Evolutionary conservation across 2,329 filamentous ascomycete species (phyloP).

Genomic region (Colletotrichum aenigma): DNA sequence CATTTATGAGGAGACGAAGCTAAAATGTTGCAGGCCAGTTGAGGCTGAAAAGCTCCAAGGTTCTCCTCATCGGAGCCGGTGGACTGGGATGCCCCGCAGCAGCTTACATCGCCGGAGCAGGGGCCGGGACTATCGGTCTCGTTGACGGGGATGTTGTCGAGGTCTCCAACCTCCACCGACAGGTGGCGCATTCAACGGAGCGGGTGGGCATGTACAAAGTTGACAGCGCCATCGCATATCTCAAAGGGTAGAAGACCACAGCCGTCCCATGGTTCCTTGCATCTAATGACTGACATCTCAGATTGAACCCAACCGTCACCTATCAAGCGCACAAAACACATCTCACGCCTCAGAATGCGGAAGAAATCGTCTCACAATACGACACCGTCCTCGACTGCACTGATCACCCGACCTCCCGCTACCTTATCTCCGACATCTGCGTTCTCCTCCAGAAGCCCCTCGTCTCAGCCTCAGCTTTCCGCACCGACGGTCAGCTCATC

Average conservation of each 20-base stretch:
- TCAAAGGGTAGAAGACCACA: slow-evolving; percentile 49
- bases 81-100: slow-evolving; percentile 92
- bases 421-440: slow-evolving; percentile 90
- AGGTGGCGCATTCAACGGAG: slow-evolving; percentile 78
- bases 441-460: slow-evolving; percentile 80
- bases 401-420: slow-evolving; percentile 89
- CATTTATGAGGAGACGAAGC: fast-evolving
- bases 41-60: slow-evolving; percentile 68
- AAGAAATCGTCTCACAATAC: slow-evolving; percentile 70
- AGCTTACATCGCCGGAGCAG: slow-evolving; percentile 89
- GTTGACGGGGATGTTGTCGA: slow-evolving; percentile 91
- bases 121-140: slow-evolving; percentile 81
- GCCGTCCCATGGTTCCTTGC: neutral
- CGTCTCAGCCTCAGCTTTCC: slow-evolving; percentile 87
- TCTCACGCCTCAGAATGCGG: slow-evolving; percentile 72
- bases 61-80: slow-evolving; percentile 86
- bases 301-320: slow-evolving; percentile 73
- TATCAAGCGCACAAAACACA: slow-evolving; percentile 68
- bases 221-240: slow-evolving; percentile 70
- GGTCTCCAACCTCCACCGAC: slow-evolving; percentile 88
- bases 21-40: slow-evolving; percentile 67
- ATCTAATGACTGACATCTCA: slow-evolving; percentile 32
- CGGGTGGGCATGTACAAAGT: slow-evolving; percentile 81
- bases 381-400: slow-evolving; percentile 94
- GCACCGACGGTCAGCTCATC: slow-evolving; percentile 88